Base-by-base conservation (phyloP, 2,329 filamentous ascomycete genomes). In the Aspergillus caelatus region DNA sequence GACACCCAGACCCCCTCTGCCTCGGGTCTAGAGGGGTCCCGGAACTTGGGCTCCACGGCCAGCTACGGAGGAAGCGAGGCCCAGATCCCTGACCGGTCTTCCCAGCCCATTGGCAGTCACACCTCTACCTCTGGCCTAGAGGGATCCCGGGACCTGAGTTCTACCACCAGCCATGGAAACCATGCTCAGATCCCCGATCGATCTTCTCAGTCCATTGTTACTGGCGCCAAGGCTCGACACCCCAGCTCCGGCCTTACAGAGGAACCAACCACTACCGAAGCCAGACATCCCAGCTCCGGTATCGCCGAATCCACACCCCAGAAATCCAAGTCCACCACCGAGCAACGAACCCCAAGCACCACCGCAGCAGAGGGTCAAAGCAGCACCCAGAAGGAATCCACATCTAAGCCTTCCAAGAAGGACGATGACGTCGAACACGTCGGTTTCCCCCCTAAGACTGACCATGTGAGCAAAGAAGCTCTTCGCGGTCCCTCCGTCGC, bases 401-500 rank as follows among this genome's bases (percentile, higher is more conserved):
- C 16, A 7, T 14, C 48, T 21, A 19, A 19, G 3, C 16, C 23
- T 11, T 16, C 14, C 14, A 26, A 26, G 12, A 30, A 30, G 16
- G n/a, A 41, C 46, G 58, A 48, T 45, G 58, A n/a, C 8, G 28
- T 19, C 8, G 50, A 19, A 4, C 7, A 54, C 16, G 54, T n/a
- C 6, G 43, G 53, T 4, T 45, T 60, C 28, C 52, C 57, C 9
- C 46, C 41, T 21, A 30, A 64, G 28, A 63, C 63, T 30, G 50
- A 61, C 32, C 54, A 64, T 36, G 72, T 67, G 30, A 76, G 74
- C 60, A 61, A 71, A 57, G 75, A 77, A 39, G 72, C 75, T 1
- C 67, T 76, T 21, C 61, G 68, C 57, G 75, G 75, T 0, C 75
- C 75, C 67, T 73, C 39, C 65, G 66, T 36, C 67, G 70, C 6